Conservation (phyloP, 2,329 filamentous ascomycete genomes). For the Diaporthe amygdali region DNA sequence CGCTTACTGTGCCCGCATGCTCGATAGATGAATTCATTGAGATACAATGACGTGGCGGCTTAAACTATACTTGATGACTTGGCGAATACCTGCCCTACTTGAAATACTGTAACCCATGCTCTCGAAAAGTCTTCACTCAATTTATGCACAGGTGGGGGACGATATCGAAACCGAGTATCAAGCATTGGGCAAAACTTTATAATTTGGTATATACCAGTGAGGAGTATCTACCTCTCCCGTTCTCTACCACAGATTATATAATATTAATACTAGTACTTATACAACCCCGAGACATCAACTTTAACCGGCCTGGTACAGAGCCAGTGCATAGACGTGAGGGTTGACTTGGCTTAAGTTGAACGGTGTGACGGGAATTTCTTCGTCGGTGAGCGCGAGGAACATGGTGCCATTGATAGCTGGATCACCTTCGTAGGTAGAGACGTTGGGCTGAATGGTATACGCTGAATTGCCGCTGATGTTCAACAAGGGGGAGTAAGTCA, state of each 20-base stretch:
- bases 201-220: too few species aligned
- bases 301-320: conserved; percentile 80
- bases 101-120: too few species aligned
- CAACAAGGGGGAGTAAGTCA: conserved; percentile 71
- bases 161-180: too few species aligned
- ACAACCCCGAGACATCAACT: neutral
- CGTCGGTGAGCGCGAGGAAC: conserved; percentile 78
- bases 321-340: conserved; percentile 76
- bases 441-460: conserved; percentile 75
- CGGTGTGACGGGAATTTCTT: conserved; percentile 70
- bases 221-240: neutral
- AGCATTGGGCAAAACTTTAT: too few species aligned
- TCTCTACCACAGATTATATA: too few species aligned
- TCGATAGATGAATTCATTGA: too few species aligned
- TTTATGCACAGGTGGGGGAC: too few species aligned
- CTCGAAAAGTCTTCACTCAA: too few species aligned
- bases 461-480: conserved; percentile 60
- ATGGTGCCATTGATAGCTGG: conserved; percentile 78
- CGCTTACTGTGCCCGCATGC: too few species aligned
- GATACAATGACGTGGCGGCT: too few species aligned
- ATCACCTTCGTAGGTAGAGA: conserved; percentile 70
- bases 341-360: conserved; percentile 80
- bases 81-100: too few species aligned
- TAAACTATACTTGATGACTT: too few species aligned
- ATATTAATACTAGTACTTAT: neutral